Conservation (phyloP, 1,284 basidiomycete genomes). For the Malassezia obtusa region DNA sequence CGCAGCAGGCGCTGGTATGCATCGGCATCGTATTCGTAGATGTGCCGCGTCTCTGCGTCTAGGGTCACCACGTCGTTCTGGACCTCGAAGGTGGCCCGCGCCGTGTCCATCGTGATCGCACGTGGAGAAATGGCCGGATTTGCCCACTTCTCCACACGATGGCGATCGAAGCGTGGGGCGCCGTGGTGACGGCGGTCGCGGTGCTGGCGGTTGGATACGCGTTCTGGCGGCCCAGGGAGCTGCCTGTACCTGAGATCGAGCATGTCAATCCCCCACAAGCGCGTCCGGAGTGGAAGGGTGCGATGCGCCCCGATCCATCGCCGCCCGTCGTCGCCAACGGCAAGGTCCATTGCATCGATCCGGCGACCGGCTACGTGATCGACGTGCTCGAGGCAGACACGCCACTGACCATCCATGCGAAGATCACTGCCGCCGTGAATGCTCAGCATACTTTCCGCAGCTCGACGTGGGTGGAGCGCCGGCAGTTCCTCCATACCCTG, state of each 20-base stretch:
- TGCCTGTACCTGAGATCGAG: not conserved
- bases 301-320: slow-evolving; percentile 13
- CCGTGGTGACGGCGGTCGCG: not conserved
- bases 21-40: slow-evolving; percentile 58
- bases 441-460: slow-evolving; percentile 65
- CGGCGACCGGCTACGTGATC: slow-evolving; percentile 71
- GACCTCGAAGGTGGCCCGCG: slow-evolving; percentile 72
- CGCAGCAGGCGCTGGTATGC: slow-evolving; percentile 63
- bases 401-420: slow-evolving; percentile 58
- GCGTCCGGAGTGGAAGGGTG: slow-evolving; percentile 24
- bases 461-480: slow-evolving; percentile 66
- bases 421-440: slow-evolving; percentile 59
- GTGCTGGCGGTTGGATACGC: not conserved
- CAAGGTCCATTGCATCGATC: slow-evolving; percentile 78
- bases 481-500: slow-evolving; percentile 70
- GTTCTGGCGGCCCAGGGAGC: not conserved
- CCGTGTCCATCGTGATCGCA: slow-evolving; percentile 37
- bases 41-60: slow-evolving; percentile 23
- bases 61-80: slow-evolving; percentile 59
- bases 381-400: slow-evolving; percentile 62
- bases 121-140: slow-evolving; percentile 9
- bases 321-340: slow-evolving; percentile 26
- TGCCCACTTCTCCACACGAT: not conserved
- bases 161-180: not conserved
- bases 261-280: slow-evolving; percentile 23